Base-by-base conservation (phyloP, 257 asterid genomes). In the Gentiana dahurica region DNA sequence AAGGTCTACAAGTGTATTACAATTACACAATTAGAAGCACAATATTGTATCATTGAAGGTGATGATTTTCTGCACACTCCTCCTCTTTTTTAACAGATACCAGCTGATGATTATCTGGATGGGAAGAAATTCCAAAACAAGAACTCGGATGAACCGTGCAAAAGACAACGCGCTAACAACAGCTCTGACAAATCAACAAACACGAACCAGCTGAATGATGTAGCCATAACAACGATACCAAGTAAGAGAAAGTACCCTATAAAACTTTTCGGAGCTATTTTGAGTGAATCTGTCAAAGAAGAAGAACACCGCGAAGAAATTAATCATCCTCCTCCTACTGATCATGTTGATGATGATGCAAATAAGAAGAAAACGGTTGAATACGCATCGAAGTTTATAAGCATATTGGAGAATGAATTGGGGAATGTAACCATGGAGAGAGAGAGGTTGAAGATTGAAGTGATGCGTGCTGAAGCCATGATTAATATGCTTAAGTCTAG, bases 391-490 rank as follows among this genome's bases (percentile, higher is more conserved):
- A 91, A 87, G 58, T 91, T 87, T 48, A 91, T 91, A 58, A 81
- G 82, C 79, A 83, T 87, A 53, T 73, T 91, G 2, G 98, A 91
- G 80, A 81, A 73, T 11, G 95, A 83, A 85, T 81, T 87, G 48
- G 71, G 87, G 36, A 87, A 83, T 24, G 86, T 83, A 5, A 81
- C 97, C 53, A 83, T 85, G 96, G 98, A 87, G 66, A 64, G 94
- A 69, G 98, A 91, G 76, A 85, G 88, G 0, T 47, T 80, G 67
- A 91, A 83, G 90, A 83, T 91, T 68, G 98, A 91, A 68, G 80
- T 91, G 88, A 87, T 87, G 95, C 78, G 98, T 54, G 94, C 94
- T 36, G 86, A 91, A 49, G 94, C 96, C 0, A 85, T 87, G 93
- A 91, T 91, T 73, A 81, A 83, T 79, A 67, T 85, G 62, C 95